These are phyloP conservation scores for Fraxinus paxiana DNA, from an alignment of 305 asterid species.

Conservation along the genomic window DNA sequence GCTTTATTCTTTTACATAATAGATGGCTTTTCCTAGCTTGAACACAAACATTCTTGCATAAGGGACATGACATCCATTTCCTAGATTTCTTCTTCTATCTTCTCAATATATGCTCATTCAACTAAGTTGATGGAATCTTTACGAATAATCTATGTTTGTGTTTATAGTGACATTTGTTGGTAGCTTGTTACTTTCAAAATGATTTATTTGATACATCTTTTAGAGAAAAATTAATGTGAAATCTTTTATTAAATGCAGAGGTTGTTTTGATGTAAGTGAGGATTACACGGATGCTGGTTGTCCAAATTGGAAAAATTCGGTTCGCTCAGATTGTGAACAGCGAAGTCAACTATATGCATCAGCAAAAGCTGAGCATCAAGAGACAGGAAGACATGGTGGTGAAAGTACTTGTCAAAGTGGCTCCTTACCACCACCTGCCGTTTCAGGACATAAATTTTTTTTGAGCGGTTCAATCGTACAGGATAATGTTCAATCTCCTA, in stretches of 20 bases:
- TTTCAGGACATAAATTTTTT: constrained; percentile 48
- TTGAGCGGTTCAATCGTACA: constrained; percentile 51
- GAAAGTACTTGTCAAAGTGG: constrained; percentile 46
- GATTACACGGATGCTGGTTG: constrained; percentile 57
- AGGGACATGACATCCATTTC: background rate
- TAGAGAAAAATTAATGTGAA: background rate
- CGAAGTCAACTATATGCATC: constrained; percentile 32
- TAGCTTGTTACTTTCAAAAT: background rate
- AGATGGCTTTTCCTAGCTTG: background rate
- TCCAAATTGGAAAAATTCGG: constrained; percentile 52
- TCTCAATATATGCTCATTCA: background rate
- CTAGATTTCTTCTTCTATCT: background rate
- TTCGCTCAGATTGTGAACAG: constrained; percentile 40
- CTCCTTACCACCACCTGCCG: constrained; percentile 42
- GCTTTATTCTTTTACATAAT: background rate
- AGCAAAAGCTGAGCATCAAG: constrained; percentile 38
- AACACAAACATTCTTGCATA: background rate
- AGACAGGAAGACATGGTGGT: constrained; percentile 40
- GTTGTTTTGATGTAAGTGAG: constrained; percentile 82
- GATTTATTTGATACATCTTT: background rate
- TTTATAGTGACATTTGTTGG: background rate
- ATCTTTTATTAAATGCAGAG: constrained; percentile 31
- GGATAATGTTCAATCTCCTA: constrained; percentile 56
- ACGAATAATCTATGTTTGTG: background rate
- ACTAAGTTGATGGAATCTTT: background rate